Conservation (phyloP, 2,329 filamentous ascomycete species). For the Sporothrix inflata region DNA sequence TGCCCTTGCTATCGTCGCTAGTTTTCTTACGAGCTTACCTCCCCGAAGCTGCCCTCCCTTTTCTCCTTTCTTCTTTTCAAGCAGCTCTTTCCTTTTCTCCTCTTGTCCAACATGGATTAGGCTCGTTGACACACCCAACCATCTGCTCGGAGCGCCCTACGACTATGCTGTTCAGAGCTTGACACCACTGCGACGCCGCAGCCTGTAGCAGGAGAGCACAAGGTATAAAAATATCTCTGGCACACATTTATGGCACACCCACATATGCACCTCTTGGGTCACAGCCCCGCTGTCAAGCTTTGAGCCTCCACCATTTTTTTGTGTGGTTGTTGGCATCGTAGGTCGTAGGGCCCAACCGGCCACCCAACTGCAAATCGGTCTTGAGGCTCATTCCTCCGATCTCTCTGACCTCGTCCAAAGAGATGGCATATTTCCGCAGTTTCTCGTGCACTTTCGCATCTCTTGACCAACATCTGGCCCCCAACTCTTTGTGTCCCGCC, state of each 20-base stretch:
- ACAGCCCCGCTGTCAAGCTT: slow-evolving; percentile 23
- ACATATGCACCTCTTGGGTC: slow-evolving; percentile 12
- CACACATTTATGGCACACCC: background rate
- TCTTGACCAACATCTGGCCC: background rate
- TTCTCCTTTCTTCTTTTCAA: background rate
- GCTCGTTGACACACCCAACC: background rate
- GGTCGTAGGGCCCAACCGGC: background rate
- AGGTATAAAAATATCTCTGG: slow-evolving; percentile 14
- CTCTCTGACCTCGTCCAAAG: background rate
- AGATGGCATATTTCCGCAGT: background rate
- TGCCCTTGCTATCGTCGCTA: background rate
- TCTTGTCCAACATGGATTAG: background rate
- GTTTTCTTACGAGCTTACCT: no score
- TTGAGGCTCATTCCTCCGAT: slow-evolving; percentile 7
- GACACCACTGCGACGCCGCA: background rate
- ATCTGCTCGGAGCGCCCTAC: background rate
- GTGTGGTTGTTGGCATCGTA: background rate
- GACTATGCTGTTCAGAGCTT: background rate
- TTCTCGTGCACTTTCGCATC: background rate
- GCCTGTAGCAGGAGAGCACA: background rate
- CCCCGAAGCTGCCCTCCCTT: background rate
- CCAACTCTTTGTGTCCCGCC: background rate
- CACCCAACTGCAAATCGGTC: background rate
- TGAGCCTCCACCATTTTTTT: slow-evolving; percentile 21
- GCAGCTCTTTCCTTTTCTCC: background rate